These are phyloP conservation scores for Fraxinus greggii DNA, from an alignment of 305 asterid genomes.

Conservation along the genomic window DNA sequence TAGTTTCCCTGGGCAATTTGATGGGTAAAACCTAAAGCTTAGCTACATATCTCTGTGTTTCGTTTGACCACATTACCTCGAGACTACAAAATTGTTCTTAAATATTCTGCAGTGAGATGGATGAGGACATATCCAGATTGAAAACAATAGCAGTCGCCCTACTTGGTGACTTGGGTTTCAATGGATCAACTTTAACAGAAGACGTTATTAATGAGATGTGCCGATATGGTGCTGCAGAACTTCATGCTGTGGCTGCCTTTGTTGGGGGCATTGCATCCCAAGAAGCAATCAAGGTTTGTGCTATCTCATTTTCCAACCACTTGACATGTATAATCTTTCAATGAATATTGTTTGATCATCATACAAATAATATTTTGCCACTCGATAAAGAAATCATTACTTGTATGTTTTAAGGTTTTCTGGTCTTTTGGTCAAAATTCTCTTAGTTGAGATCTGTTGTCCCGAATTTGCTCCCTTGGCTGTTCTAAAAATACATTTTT, in stretches of 20 bases:
- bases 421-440: neutral
- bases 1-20: slow-evolving; percentile 85
- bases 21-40: slow-evolving; percentile 54
- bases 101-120: slow-evolving; percentile 66
- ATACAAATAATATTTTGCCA: neutral
- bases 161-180: slow-evolving; percentile 79
- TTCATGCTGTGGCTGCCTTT: slow-evolving; percentile 89
- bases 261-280: slow-evolving; percentile 95
- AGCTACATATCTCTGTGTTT: neutral
- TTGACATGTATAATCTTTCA: neutral
- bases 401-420: neutral
- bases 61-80: neutral
- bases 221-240: slow-evolving; percentile 93
- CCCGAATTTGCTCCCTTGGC: neutral
- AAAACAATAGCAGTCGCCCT: slow-evolving; percentile 74
- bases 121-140: slow-evolving; percentile 88
- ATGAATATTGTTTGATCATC: neutral
- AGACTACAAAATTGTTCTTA: slow-evolving; percentile 25
- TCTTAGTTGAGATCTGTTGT: neutral
- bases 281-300: slow-evolving; percentile 91
- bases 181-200: slow-evolving; percentile 72
- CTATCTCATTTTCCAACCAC: neutral
- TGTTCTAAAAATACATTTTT: neutral
- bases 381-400: neutral
- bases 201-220: slow-evolving; percentile 93